Evolutionary conservation across 2,329 filamentous ascomycete genomes (phyloP).

Genomic region (Phialophora chinensis): DNA sequence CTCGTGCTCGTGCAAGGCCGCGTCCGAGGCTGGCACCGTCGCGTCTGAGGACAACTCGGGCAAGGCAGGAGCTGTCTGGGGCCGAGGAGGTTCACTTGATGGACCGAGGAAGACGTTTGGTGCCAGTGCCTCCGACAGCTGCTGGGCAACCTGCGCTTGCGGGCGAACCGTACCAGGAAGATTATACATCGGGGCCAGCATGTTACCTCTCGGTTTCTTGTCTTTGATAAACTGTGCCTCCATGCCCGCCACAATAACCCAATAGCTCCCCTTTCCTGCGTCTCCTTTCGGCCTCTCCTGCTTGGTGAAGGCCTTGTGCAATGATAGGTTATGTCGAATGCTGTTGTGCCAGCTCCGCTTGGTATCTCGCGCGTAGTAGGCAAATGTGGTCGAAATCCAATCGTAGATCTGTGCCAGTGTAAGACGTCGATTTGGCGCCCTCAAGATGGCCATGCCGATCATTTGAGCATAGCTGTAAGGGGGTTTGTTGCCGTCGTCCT

Average conservation of each 20-base stretch:
- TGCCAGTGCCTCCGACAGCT: conserved; percentile 33
- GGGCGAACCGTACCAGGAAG: conserved; percentile 43
- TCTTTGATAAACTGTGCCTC: conserved; percentile 90
- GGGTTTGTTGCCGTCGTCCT: conserved; percentile 88
- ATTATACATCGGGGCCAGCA: conserved; percentile 52
- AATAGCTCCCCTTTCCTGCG: conserved; percentile 96
- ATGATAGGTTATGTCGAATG: conserved; percentile 94
- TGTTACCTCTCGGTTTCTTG: conserved; percentile 58
- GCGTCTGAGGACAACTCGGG: conserved; percentile 76
- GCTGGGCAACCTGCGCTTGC: conserved; percentile 33
- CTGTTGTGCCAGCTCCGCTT: conserved; percentile 90
- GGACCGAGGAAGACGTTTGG: conserved; percentile 42
- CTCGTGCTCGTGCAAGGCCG: conserved; percentile 61
- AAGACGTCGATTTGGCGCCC: conserved; percentile 79
- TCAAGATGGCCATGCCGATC: conserved; percentile 95
- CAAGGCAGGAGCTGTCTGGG: conserved; percentile 38
- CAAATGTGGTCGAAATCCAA: conserved; percentile 96
- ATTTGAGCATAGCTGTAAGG: conserved; percentile 91
- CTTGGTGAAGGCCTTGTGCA: conserved; percentile 97
- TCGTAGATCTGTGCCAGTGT: conserved; percentile 97
- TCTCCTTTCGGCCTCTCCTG: conserved; percentile 96
- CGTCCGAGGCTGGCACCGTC: conserved; percentile 75
- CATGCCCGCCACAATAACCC: conserved; percentile 88
- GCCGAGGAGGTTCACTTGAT: conserved; percentile 42
- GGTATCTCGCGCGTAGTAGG: conserved; percentile 84